Base-by-base conservation (phyloP, 2,329 filamentous ascomycete species). In the Aspergillus japonicus region DNA sequence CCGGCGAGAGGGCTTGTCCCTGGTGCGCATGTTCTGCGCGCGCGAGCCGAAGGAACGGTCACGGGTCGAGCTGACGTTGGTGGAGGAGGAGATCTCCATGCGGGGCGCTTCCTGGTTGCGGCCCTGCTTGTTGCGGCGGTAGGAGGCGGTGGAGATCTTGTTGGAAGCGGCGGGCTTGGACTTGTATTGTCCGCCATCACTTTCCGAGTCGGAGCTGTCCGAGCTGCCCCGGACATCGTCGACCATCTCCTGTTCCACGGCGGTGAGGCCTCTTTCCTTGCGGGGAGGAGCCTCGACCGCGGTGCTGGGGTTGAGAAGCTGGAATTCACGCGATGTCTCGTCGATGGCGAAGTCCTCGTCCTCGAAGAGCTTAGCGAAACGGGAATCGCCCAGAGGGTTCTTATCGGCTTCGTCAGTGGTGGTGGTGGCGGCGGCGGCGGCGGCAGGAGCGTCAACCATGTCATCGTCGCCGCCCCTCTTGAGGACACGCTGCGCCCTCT, bases 341-440 rank as follows among this genome's bases (percentile, higher is more conserved):
- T 99, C 94, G 60, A 99, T 90, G 68, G 86, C 86, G 75, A 96
- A 98, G 59, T 96, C 93, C 69, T 93, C 89, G 74, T 98, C 92
- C 72, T 97, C 89, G 79, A 98, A 99, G 62, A 99, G 79, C 67
- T 88, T 87, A 66, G 85, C 85, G 83, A 99, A 98, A 81, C 95
- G 93, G 54, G 87, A 83, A 75, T 99, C 95, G 60, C 86, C 86
- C 56, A 99, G 85, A 39, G 96, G 78, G 60, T 87, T 88, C 63
- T 83, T 86, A 64, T 82, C 80, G 50, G 72, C 72, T 56, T 62
- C 68, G 59, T 65, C 66, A 16, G 62, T 21, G 48, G 59, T 21
- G 23, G 56, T 54, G 63, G 56, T 66, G 2, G 26, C 7, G 26
- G 26, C 7, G 7, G 24, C 24, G 24, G 24, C 24, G 24, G 24